Conservation (phyloP, 371 early-diverging fungal species). For the Encephalitozoon hellem region DNA sequence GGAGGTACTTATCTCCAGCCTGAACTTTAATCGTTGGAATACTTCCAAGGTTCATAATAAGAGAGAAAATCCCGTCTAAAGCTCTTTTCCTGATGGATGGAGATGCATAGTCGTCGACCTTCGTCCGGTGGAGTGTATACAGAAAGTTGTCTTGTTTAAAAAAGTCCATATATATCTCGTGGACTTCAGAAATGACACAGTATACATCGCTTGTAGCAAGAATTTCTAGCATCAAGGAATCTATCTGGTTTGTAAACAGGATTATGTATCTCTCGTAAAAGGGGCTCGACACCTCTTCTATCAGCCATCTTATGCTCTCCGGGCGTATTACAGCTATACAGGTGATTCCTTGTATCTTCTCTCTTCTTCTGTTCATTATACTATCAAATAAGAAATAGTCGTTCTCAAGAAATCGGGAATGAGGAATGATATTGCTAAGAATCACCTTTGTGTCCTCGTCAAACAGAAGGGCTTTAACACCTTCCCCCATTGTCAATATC, state of each 20-base stretch:
- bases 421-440: conserved; percentile 54
- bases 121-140: conserved; percentile 5
- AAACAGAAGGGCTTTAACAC: conserved; percentile 55
- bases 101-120: neutral
- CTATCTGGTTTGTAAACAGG: conserved; percentile 53
- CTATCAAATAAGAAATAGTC: conserved; percentile 60
- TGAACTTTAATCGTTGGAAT: conserved; percentile 42
- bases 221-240: conserved; percentile 41
- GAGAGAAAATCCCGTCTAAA: conserved; percentile 30
- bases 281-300: conserved; percentile 53
- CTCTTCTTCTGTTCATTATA: conserved; percentile 45
- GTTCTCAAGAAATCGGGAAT: conserved; percentile 49
- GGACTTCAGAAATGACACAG: conserved; percentile 54
- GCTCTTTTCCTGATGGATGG: neutral
- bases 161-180: conserved; percentile 58
- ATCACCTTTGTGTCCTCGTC: conserved; percentile 55
- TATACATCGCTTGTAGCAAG: conserved; percentile 55
- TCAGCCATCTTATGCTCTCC: conserved; percentile 41
- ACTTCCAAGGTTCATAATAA: conserved; percentile 46
- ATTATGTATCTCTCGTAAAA: conserved; percentile 55
- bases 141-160: conserved; percentile 37
- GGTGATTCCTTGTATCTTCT: conserved; percentile 39
- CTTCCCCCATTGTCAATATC: conserved; percentile 28
- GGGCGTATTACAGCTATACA: conserved; percentile 53
- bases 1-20: neutral